These are phyloP conservation scores for Podaxis sp. DNA, from an alignment of 768 basidiomycete species.

Conservation along the genomic window DNA sequence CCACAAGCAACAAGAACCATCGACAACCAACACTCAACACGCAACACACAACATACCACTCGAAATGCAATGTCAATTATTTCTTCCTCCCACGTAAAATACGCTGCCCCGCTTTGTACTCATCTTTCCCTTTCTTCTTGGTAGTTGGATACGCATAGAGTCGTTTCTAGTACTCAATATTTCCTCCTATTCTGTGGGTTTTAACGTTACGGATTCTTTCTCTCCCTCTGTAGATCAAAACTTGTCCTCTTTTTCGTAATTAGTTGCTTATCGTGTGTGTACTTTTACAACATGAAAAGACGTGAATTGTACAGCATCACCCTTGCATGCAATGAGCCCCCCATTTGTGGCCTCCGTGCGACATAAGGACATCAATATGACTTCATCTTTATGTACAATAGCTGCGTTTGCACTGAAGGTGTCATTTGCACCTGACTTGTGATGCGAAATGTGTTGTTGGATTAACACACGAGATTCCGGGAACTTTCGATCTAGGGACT, in stretches of 20 bases:
- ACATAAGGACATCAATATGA: neutral
- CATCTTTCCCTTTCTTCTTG: neutral
- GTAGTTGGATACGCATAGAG: slow-evolving; percentile 4
- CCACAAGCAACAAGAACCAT: slow-evolving; percentile 7
- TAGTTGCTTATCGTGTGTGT: neutral
- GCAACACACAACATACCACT: neutral
- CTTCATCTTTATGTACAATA: neutral
- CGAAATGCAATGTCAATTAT: slow-evolving; percentile 4
- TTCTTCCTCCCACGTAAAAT: slow-evolving; percentile 1
- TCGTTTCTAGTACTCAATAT: slow-evolving; percentile 5
- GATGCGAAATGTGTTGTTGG: neutral
- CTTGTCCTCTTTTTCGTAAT: neutral
- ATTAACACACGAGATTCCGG: neutral
- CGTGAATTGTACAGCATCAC: too few species aligned
- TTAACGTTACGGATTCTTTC: slow-evolving; percentile 8
- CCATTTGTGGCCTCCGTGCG: neutral
- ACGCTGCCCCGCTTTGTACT: neutral
- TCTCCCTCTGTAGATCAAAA: neutral
- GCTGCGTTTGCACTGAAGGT: too few species aligned
- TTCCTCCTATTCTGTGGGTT: neutral
- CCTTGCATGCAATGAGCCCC: neutral
- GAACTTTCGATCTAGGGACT: too few species aligned
- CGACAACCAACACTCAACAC: slow-evolving; percentile 3
- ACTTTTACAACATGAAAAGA: slow-evolving; percentile 7
- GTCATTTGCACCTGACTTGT: too few species aligned